Base-by-base conservation (phyloP, 2,329 filamentous ascomycete genomes). In the Penicillium sclerotiorum region DNA sequence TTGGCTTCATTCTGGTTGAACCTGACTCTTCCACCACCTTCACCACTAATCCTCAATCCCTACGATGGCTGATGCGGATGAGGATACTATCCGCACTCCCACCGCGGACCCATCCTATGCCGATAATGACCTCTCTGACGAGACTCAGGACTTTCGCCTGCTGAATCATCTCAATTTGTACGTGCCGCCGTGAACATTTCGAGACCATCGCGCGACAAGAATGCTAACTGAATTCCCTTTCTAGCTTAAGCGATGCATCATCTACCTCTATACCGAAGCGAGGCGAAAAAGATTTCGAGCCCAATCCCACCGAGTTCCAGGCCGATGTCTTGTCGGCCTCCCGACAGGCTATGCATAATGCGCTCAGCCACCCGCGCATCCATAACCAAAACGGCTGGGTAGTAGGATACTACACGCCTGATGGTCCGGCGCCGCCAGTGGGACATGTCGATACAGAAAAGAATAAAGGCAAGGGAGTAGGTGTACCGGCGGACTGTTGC, bases 211-310 rank as follows among this genome's bases (percentile, higher is more conserved):
- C 8, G 71, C 30, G 15, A 57, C 21, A 12, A 27, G 38, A 21
- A 38, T 13, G 9, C 13, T 13, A 9, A 28, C 25, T 28, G 25
- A 27, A 8, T 15, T 11, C 8, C 20, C 47, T n/a, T 2, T 25
- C 5, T 25, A 73, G 70, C 25, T 57, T 70, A 36, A 59, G 68
- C 40, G 69, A 71, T 32, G 53, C 62, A 21, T 59, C 62, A 22
- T 61, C 70, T 49, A 55, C 68, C 13, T 60, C 84, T 60, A 81
- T 92, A 9, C 90, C 95, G 28, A 91, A 93, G 58, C 90, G 91
- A 56, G 94, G 94, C 53, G 91, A 95, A 69, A 99, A 99, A 72
- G 94, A 99, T 74, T 99, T 96, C 69, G 94, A 97, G 73, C 86
- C 89, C 22, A 91, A 97, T 72, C 89, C 89, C 40, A 97, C 94